Evolutionary conservation across 2,329 filamentous ascomycete genomes (phyloP).

Genomic region (Nigrograna mackinnonii): DNA sequence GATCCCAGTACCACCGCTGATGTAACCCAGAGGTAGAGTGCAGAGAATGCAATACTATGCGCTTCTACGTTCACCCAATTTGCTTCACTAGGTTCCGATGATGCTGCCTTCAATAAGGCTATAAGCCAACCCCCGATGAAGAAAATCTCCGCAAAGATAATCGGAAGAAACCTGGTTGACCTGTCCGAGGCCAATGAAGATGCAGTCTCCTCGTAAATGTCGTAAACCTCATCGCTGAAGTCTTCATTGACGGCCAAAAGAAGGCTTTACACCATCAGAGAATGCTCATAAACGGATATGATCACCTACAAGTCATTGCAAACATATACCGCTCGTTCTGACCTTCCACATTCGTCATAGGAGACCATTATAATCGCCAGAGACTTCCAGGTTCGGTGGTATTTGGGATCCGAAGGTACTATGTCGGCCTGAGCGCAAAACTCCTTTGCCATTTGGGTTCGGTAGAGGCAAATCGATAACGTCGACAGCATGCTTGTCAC

Average conservation of each 20-base stretch:
- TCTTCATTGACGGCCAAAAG: background rate
- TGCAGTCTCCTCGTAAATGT: constrained; percentile 20
- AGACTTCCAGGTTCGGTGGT: constrained; percentile 16
- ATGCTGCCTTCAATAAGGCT: constrained; percentile 17
- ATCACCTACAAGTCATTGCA: constrained; percentile 13
- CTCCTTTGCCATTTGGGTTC: constrained; percentile 13
- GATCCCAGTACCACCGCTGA: constrained; percentile 14
- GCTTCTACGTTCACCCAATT: constrained; percentile 23
- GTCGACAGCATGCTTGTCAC: constrained; percentile 17
- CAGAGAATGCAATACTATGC: constrained; percentile 18
- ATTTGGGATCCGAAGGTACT: constrained; percentile 3
- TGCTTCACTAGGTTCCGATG: constrained; percentile 15
- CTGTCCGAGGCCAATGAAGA: constrained; percentile 17
- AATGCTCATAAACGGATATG: background rate
- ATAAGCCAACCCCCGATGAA: constrained; percentile 22
- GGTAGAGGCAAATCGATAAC: constrained; percentile 11
- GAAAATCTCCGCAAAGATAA: constrained; percentile 16
- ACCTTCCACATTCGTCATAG: constrained; percentile 21
- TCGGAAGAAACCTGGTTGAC: constrained; percentile 16
- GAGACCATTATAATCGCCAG: constrained; percentile 21
- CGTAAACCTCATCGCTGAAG: constrained; percentile 12
- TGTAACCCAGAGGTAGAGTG: constrained; percentile 22
- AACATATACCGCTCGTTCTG: constrained; percentile 8
- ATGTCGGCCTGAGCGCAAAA: constrained; percentile 8
- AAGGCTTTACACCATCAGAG: constrained; percentile 4